Base-by-base conservation (phyloP, 2,329 filamentous ascomycete genomes). In the Cordyceps cateniannulata region DNA sequence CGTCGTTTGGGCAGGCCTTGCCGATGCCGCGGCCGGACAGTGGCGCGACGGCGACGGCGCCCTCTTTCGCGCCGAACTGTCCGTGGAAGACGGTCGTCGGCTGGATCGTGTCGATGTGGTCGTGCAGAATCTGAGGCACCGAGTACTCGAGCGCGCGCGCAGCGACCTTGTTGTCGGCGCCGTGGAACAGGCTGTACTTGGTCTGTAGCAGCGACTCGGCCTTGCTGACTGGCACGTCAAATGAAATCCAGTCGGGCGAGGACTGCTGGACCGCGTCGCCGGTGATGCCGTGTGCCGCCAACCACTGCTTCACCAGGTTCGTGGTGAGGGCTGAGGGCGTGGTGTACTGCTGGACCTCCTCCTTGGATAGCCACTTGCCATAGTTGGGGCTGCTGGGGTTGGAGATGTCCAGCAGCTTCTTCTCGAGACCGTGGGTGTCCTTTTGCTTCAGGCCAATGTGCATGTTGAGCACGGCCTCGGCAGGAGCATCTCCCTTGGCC, bases 341-440 rank as follows among this genome's bases (percentile, higher is more conserved):
- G 54, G 69, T 69, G 49, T 66, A 59, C 24, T 65, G 57, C 59
- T 67, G 64, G 27, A 69, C 60, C 38, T 67, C 64, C 5, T 63
- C 58, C 29, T 54, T 56, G 38, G 62, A 64, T 25, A 70, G 61
- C 55, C 68, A 69, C 20, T 65, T 65, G 38, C 67, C 68, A 54
- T 69, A 69, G 48, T 65, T 63, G 25, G 64, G 53, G 55, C 67
- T 69, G 50, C 49, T 53, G 3, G 68, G 68, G 35, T 67, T 63
- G 18, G 68, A 68, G 10, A 69, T 63, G 20, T 63, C 62, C 14
- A 62, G 62, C 44, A 70, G 67, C 62, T 61, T 63, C n/a, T 63
- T 44, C 45, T 69, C 64, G 7, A 70, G 65, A 42, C 62, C 59
- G 16, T 66, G 61, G 20, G 68, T 65, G 58, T 69, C 68, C n/a